phyloP scores from a whole-genome alignment of 768 basidiomycete species.

The Vishniacozyma victoriae region DNA sequence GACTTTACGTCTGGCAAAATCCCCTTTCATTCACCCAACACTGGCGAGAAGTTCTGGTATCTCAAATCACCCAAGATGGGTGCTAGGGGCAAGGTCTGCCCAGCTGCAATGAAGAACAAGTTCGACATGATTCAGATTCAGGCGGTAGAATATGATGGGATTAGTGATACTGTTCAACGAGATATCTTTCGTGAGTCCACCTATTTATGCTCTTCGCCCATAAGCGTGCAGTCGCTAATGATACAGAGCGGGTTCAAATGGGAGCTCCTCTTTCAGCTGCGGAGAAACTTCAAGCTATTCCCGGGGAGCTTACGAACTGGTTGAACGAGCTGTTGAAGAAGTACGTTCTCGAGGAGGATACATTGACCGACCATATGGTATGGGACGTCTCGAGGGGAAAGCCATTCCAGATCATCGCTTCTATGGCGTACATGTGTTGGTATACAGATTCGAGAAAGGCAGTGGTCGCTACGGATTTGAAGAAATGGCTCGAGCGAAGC shows the following conservation, averaged over 20 bases:
- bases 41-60: conserved; percentile 23
- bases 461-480: neutral
- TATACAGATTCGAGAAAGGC: conserved; percentile 1
- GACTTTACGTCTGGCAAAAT: conserved; percentile 35
- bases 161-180: conserved; percentile 59
- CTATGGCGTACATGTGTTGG: conserved; percentile 52
- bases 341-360: conserved; percentile 58
- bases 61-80: neutral
- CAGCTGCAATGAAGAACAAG: conserved; percentile 13
- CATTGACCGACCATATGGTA: conserved; percentile 56
- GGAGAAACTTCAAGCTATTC: conserved; percentile 74
- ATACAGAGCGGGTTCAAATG: conserved; percentile 60
- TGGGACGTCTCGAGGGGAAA: conserved; percentile 68
- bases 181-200: conserved; percentile 54
- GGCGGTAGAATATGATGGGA: conserved; percentile 59
- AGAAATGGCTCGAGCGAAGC: conserved; percentile 11
- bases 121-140: conserved; percentile 27
- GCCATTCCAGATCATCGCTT: conserved; percentile 68
- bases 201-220: neutral
- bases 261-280: conserved; percentile 69
- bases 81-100: conserved; percentile 15
- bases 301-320: conserved; percentile 66
- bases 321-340: conserved; percentile 57
- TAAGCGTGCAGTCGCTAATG: neutral
- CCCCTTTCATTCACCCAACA: conserved; percentile 23